These are phyloP conservation scores for Trichosporon asahii DNA, from an alignment of 1,284 basidiomycete species.

Conservation along the genomic window DNA sequence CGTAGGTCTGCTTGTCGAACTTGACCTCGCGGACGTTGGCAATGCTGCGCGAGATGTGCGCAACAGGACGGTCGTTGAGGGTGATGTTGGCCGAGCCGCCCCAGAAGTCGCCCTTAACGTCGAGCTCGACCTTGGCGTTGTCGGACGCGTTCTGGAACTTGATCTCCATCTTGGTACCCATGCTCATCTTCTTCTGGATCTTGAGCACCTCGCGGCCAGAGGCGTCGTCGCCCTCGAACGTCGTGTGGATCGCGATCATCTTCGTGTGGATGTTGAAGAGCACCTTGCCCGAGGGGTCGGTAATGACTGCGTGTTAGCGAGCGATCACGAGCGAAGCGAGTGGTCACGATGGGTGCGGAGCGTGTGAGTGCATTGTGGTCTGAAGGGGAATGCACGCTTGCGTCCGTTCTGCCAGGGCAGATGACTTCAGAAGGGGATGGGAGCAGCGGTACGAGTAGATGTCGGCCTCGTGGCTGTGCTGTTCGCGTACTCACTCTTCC, in stretches of 20 bases:
- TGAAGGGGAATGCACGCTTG: too few relatives aligned
- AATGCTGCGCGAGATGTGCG: slow-evolving; percentile 31
- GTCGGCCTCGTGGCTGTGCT: too few relatives aligned
- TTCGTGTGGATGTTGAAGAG: slow-evolving; percentile 26
- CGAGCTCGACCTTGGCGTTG: slow-evolving; percentile 3
- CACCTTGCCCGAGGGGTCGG: slow-evolving; percentile 1
- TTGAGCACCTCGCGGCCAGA: not conserved
- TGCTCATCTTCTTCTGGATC: slow-evolving; percentile 33
- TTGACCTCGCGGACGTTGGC: slow-evolving; percentile 44
- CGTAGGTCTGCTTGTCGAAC: slow-evolving; percentile 34
- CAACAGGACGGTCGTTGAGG: not conserved
- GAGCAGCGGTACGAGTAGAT: too few relatives aligned
- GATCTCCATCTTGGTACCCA: slow-evolving; percentile 37
- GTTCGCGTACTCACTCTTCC: slow-evolving; percentile 29
- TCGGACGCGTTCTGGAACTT: slow-evolving; percentile 12
- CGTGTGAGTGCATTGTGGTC: too few relatives aligned
- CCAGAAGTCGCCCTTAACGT: slow-evolving; percentile 30
- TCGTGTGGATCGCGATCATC: slow-evolving; percentile 24
- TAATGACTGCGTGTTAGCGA: not conserved
- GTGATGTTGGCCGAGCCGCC: slow-evolving; percentile 32
- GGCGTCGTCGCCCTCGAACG: slow-evolving; percentile 6
- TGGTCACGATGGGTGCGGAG: not conserved
- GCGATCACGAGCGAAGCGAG: not conserved
- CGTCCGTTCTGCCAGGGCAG: too few relatives aligned
- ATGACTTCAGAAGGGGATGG: too few relatives aligned